Conservation (phyloP, 192 early-diverging fungal genomes). For the Linnemannia elongata region DNA sequence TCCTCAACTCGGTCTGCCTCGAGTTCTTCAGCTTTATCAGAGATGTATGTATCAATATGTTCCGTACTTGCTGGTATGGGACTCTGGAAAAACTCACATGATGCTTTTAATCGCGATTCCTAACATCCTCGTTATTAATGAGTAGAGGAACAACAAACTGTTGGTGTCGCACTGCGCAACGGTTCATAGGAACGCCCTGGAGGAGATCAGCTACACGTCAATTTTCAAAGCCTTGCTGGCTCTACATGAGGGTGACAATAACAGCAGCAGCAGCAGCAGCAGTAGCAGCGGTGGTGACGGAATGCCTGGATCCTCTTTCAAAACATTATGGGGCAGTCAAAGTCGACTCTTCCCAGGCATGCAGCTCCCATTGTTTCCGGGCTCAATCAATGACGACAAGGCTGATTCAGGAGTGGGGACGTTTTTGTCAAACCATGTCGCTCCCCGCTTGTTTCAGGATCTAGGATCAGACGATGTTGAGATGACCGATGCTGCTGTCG, state of each 20-base stretch:
- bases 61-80: not conserved
- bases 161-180: conserved; percentile 77
- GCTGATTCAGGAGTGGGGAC: not conserved
- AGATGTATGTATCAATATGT: conserved; percentile 49
- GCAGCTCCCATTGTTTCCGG: not conserved
- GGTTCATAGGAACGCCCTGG: not conserved
- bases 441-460: too few relatives aligned
- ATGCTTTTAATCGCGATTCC: not conserved
- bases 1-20: conserved; percentile 90
- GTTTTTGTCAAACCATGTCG: not conserved
- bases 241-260: conserved; percentile 30
- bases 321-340: not conserved
- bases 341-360: conserved; percentile 9
- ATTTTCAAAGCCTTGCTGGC: not conserved
- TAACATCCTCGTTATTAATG: not conserved
- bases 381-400: not conserved
- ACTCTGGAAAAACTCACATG: not conserved
- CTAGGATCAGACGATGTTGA: not conserved
- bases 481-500: not conserved
- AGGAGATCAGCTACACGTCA: not conserved
- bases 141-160: conserved; percentile 69
- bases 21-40: conserved; percentile 87
- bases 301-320: not conserved
- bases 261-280: conserved; percentile 70
- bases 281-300: not conserved